Evolutionary conservation across 2,329 filamentous ascomycete species (phyloP), one percentile per base, ranked within the genome.

Genomic region (Camptophora hylomeconis): DNA sequence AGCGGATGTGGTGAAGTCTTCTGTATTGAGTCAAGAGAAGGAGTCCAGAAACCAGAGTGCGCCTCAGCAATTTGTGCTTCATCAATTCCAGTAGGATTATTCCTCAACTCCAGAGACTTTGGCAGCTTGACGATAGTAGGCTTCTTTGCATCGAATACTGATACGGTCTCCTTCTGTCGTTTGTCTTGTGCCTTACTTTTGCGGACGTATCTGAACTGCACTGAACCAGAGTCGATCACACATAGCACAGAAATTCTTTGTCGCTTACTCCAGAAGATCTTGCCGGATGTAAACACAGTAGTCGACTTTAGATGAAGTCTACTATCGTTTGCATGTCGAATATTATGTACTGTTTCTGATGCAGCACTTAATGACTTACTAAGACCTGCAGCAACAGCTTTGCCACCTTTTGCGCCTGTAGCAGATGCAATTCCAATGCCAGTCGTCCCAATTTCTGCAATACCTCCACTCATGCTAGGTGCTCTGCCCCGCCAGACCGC

Each of bases 401-500:
- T 63, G 11, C 60, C 54, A 23, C 58, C 48, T 41, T 54, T 51
- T 21, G 60, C 52, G 17, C 61, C 58, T 12, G 58, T 57, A n/a
- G 60, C 57, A 28, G 60, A 54, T 5, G 59, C 52, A 15, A 61
- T 50, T 3, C 53, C 55, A 40, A 65, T 55, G 16, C 54, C 53
- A 9, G 38, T 32, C 12, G 45, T 41, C 30, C 53, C 52, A 29
- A 59, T 53, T 15, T 53, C 53, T 11, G 58, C 46, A 27, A 64
- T 56, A 7, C 54, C 52, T 19, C 54, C 51, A 8, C 58, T 53
- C 10, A 58, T 51, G 30, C 61, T 64, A 2, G 62, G 58, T 17
- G 61, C 56, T 32, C 67, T 54, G 33, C 64, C 55, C 31, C 72
- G 69, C 6, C 79, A 74, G 20, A 69, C 79, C 23, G 75, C 72